phyloP scores from a whole-genome alignment of 805 yeast species.

The Debaryomyces castellii region DNA sequence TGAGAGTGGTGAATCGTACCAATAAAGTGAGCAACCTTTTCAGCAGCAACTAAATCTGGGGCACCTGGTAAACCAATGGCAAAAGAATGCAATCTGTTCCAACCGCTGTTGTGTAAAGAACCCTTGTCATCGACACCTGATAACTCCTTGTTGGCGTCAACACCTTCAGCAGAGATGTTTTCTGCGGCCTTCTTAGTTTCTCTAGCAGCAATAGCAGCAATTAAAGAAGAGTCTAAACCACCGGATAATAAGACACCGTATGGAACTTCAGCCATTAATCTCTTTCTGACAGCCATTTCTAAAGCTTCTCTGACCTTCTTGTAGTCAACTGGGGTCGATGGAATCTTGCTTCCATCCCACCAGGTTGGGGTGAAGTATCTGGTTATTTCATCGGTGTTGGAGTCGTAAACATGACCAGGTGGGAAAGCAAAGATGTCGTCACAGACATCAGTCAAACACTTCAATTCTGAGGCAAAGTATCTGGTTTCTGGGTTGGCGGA shows the following conservation, averaged over 20 bases:
- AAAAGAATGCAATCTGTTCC: conserved; percentile 85
- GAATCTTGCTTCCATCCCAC: conserved; percentile 83
- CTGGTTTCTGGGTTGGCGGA: conserved; percentile 69
- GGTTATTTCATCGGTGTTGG: conserved; percentile 78
- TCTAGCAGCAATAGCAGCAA: conserved; percentile 95
- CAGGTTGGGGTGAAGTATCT: conserved; percentile 92
- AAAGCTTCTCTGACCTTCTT: conserved; percentile 71
- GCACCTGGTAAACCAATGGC: conserved; percentile 98
- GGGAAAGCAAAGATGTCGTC: conserved; percentile 93
- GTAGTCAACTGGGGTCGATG: conserved; percentile 74
- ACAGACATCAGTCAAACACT: conserved; percentile 92
- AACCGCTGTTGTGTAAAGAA: conserved; percentile 74
- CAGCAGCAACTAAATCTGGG: conserved; percentile 95
- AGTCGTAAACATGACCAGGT: conserved; percentile 97
- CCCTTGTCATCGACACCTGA: conserved; percentile 94
- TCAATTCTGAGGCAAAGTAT: conserved; percentile 91
- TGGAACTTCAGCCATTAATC: conserved; percentile 99
- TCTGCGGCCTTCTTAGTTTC: conserved; percentile 80
- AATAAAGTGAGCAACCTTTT: conserved; percentile 92
- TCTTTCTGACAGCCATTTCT: conserved; percentile 95
- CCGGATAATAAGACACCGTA: conserved; percentile 97
- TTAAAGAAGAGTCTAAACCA: conserved; percentile 94
- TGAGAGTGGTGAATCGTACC: conserved; percentile 98
- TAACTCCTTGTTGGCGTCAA: conserved; percentile 66
- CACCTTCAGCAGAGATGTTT: conserved; percentile 42